These are phyloP conservation scores for Drechslerella dactyloides DNA, from an alignment of 2,329 filamentous ascomycete genomes.

Conservation along the genomic window DNA sequence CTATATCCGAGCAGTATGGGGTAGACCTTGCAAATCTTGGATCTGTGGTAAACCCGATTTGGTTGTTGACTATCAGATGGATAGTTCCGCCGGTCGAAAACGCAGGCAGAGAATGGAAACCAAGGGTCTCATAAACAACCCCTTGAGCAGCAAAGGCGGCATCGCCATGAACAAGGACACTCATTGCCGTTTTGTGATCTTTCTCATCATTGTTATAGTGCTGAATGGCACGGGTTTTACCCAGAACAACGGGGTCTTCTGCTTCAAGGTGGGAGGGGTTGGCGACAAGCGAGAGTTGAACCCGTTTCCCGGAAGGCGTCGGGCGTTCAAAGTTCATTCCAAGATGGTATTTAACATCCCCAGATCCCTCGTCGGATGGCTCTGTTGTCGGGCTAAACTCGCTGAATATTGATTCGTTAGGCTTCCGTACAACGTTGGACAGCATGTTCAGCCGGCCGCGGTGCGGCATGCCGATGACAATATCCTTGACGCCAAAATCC, in stretches of 20 bases:
- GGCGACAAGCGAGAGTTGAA: slow-evolving; percentile 97
- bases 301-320: slow-evolving; percentile 96
- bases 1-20: slow-evolving; percentile 98
- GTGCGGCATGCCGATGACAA: slow-evolving; percentile 99
- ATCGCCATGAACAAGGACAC: slow-evolving; percentile 93
- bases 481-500: slow-evolving; percentile 98
- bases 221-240: slow-evolving; percentile 96
- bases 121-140: slow-evolving; percentile 97
- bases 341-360: slow-evolving; percentile 98
- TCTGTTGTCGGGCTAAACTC: slow-evolving; percentile 90
- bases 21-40: slow-evolving; percentile 96
- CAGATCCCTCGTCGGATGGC: slow-evolving; percentile 92
- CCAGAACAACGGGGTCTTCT: slow-evolving; percentile 95
- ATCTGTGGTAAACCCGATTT: slow-evolving; percentile 99
- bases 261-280: slow-evolving; percentile 98
- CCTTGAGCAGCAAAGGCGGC: slow-evolving; percentile 96
- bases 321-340: slow-evolving; percentile 99
- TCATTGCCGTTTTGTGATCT: slow-evolving; percentile 87
- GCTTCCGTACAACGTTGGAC: slow-evolving; percentile 97
- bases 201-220: slow-evolving; percentile 98
- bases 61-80: slow-evolving; percentile 98
- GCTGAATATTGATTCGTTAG: slow-evolving; percentile 99
- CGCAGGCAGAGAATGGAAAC: slow-evolving; percentile 91
- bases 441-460: slow-evolving; percentile 97
- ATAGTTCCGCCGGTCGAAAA: slow-evolving; percentile 98